Conservation (phyloP, 2,329 filamentous ascomycete genomes). For the Hypocrella siamensis region DNA sequence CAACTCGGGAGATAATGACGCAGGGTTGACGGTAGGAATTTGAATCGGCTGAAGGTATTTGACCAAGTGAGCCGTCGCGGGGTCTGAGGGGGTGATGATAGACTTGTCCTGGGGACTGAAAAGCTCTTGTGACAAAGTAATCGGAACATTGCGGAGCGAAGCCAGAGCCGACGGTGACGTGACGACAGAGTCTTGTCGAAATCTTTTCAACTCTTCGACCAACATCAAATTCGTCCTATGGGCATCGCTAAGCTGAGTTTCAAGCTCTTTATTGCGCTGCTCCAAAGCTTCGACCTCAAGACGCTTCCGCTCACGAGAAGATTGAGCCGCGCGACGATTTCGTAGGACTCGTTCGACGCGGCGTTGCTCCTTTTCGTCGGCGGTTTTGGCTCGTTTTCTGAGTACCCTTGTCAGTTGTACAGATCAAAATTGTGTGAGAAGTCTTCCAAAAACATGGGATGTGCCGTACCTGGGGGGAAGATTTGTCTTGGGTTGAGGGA, state of each 20-base stretch:
- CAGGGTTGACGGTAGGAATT: slow-evolving; percentile 41
- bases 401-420: neutral
- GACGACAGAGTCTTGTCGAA: slow-evolving; percentile 27
- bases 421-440: neutral
- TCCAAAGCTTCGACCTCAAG: slow-evolving; percentile 77
- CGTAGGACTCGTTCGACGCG: slow-evolving; percentile 93
- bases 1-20: slow-evolving; percentile 43
- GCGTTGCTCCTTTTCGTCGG: slow-evolving; percentile 96
- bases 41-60: slow-evolving; percentile 17
- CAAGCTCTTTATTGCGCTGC: slow-evolving; percentile 55
- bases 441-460: too few relatives aligned
- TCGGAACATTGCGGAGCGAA: slow-evolving; percentile 26
- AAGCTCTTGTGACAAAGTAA: slow-evolving; percentile 43
- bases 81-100: too few relatives aligned
- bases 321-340: slow-evolving; percentile 91
- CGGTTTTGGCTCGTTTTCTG: slow-evolving; percentile 94
- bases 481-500: slow-evolving; percentile 92
- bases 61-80: too few relatives aligned
- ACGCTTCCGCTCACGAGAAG: slow-evolving; percentile 85
- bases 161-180: slow-evolving; percentile 25
- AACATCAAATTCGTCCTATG: slow-evolving; percentile 35
- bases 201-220: slow-evolving; percentile 32
- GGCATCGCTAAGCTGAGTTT: slow-evolving; percentile 44
- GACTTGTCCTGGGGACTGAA: slow-evolving; percentile 36
- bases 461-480: slow-evolving; percentile 66